Evolutionary conservation across 2,329 filamentous ascomycete genomes (phyloP).

Genomic region (Trichoderma harzianum): DNA sequence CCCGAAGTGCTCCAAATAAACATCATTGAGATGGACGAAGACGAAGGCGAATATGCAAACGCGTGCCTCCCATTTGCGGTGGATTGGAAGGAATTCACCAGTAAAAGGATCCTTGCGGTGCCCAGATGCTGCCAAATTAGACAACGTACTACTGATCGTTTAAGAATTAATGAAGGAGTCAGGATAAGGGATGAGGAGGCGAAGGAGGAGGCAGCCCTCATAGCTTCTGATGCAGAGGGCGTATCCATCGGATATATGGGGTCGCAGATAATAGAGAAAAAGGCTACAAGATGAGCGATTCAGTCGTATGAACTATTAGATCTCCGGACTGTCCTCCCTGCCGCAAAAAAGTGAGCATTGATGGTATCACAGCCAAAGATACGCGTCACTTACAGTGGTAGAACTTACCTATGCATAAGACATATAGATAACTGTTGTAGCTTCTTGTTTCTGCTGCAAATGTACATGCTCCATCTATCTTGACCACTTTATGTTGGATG

Average conservation of each 20-base stretch:
- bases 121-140: not conserved
- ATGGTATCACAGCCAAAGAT: too few relatives aligned
- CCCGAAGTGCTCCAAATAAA: not conserved
- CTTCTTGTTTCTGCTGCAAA: too few relatives aligned
- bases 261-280: not conserved
- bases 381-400: too few relatives aligned
- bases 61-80: not conserved
- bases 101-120: not conserved
- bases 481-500: not conserved
- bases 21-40: not conserved
- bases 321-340: too few relatives aligned
- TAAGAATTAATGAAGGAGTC: not conserved
- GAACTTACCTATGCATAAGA: too few relatives aligned
- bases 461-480: not conserved
- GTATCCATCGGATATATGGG: not conserved
- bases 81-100: not conserved
- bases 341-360: too few relatives aligned
- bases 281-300: not conserved
- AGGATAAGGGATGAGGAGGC: not conserved
- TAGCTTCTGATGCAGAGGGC: not conserved
- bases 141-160: not conserved
- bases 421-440: too few relatives aligned
- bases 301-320: not conserved
- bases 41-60: not conserved
- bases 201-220: not conserved